Percentiles rank a stretch among this genome's conserved stretches.
Conservation (phyloP, 768 basidiomycete species). For the Termitomyces sp. region DNA sequence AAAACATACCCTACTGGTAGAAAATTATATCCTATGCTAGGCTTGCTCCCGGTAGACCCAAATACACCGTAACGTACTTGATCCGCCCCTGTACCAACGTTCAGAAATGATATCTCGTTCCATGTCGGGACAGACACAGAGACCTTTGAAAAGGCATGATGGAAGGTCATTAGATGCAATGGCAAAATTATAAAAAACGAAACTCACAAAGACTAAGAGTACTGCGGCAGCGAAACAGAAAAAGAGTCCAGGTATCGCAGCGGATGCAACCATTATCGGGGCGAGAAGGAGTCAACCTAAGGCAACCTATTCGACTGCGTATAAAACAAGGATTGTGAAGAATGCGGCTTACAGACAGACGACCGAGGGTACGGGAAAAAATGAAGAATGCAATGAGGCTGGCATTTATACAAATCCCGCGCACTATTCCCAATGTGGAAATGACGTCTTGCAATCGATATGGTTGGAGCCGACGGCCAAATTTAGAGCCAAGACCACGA, state of each 20-base stretch:
- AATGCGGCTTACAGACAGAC: not conserved
- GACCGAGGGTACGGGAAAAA: not conserved
- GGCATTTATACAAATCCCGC: not conserved
- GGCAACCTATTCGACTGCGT: not conserved
- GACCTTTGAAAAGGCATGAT: slow-evolving; percentile 32
- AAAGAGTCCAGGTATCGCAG: slow-evolving; percentile 67
- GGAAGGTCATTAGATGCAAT: not conserved
- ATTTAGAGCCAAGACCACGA: not conserved
- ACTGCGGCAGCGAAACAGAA: slow-evolving; percentile 69
- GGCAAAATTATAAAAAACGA: slow-evolving; percentile 20
- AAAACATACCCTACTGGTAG: slow-evolving; percentile 4
- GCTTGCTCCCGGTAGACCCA: slow-evolving; percentile 60
- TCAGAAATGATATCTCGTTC: slow-evolving; percentile 65
- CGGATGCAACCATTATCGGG: slow-evolving; percentile 44
- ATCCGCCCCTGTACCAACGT: slow-evolving; percentile 36
- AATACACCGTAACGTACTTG: slow-evolving; percentile 68
- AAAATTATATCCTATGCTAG: slow-evolving; percentile 58
- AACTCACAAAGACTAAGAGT: slow-evolving; percentile 58
- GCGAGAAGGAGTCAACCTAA: not conserved
- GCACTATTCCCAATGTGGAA: slow-evolving; percentile 1
- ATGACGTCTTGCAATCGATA: slow-evolving; percentile 6
- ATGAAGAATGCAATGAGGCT: not conserved
- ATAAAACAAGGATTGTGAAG: not conserved
- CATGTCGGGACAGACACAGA: slow-evolving; percentile 76
- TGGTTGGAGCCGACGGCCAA: not conserved